Evolutionary conservation across 306 rosid genomes (phyloP).

Genomic region (Inga leiocalycina): DNA sequence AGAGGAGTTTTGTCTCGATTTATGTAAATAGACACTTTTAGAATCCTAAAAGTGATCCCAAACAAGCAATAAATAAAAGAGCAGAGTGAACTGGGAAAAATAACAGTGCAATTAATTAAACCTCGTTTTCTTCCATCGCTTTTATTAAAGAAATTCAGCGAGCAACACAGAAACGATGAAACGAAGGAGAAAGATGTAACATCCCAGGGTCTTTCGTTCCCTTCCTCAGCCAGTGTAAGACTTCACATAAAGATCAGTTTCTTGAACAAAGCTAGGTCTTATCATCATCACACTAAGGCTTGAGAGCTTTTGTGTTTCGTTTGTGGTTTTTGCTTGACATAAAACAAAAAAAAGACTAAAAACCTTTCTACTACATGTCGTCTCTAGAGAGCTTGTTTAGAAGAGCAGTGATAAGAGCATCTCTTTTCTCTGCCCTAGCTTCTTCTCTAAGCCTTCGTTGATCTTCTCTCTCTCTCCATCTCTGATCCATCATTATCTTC

Average conservation of each 20-base stretch:
- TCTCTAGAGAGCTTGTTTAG: slow-evolving; percentile 72
- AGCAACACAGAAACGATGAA: not conserved
- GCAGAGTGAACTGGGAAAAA: not conserved
- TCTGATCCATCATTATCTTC: slow-evolving; percentile 78
- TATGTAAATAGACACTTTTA: too few species aligned
- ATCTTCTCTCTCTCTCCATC: slow-evolving; percentile 96
- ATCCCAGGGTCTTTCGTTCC: too few species aligned
- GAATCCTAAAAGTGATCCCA: too few species aligned
- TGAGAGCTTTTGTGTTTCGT: too few species aligned
- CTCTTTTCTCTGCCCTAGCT: slow-evolving; percentile 94
- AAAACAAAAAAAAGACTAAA: not conserved
- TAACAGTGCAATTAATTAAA: not conserved
- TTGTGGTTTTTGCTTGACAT: too few species aligned
- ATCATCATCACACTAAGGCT: not conserved
- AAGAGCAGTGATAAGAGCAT: slow-evolving; percentile 68
- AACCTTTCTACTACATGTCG: slow-evolving; percentile 36
- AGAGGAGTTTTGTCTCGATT: too few species aligned
- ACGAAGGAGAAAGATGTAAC: not conserved
- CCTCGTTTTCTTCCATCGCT: not conserved
- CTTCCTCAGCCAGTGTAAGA: too few species aligned
- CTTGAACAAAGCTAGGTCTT: not conserved
- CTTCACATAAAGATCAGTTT: not conserved
- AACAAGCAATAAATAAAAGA: not conserved
- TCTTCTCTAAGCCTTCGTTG: slow-evolving; percentile 86
- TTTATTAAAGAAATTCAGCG: not conserved